Evolutionary conservation across 768 basidiomycete species (phyloP).

Genomic region (Boletus subcaerulescens): DNA sequence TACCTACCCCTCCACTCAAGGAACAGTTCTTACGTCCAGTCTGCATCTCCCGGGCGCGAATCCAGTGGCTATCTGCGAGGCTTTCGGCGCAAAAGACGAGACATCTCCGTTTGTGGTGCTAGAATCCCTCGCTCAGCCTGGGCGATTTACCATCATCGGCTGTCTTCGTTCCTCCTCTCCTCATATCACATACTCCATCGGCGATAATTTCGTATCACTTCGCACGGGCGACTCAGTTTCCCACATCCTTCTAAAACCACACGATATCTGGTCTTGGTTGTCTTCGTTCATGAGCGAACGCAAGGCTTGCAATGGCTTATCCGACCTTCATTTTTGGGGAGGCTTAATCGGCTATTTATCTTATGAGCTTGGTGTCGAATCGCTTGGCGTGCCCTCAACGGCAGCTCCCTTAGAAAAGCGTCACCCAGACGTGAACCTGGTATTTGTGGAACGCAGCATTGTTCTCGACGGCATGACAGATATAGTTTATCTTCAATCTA

Average conservation of each 20-base stretch:
- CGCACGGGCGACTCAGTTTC: constrained; percentile 34
- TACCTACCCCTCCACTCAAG: constrained; percentile 15
- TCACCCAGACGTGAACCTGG: constrained; percentile 71
- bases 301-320: constrained; percentile 44
- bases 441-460: constrained; percentile 77
- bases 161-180: constrained; percentile 52
- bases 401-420: constrained; percentile 25
- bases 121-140: constrained; percentile 75
- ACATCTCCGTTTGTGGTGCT: constrained; percentile 63
- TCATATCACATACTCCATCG: constrained; percentile 56
- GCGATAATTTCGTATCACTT: constrained; percentile 48
- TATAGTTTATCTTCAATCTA: constrained; percentile 60
- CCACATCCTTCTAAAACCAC: constrained; percentile 43
- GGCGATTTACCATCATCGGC: constrained; percentile 70
- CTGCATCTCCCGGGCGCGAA: constrained; percentile 44
- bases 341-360: constrained; percentile 76
- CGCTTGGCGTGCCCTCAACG: constrained; percentile 45
- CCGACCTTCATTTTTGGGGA: constrained; percentile 77
- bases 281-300: constrained; percentile 60
- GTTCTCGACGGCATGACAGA: constrained; percentile 57
- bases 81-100: constrained; percentile 58
- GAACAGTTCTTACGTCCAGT: constrained; percentile 36
- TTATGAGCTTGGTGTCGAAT: constrained; percentile 72
- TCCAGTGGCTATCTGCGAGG: constrained; percentile 53
- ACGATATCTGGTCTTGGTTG: constrained; percentile 74